A percentile compares a stretch with the other conserved stretches of the same genome.
Conservation (phyloP, 345 rosid genomes). For the Sonneratia caseolaris region DNA sequence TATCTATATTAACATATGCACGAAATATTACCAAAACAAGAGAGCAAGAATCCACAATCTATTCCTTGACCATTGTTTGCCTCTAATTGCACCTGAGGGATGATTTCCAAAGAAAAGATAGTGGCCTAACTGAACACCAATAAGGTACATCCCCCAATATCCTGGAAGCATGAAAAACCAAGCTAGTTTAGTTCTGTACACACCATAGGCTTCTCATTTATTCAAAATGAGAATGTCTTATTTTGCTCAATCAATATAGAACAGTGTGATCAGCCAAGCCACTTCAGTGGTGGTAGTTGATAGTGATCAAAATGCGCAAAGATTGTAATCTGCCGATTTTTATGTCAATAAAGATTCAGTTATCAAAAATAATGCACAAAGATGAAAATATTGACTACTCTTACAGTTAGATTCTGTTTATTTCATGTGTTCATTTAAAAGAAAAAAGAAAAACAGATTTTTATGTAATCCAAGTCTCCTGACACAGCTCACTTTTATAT, state of each 20-base stretch:
- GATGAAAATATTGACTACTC: no score
- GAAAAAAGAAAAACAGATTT: not conserved
- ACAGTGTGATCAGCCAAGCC: not conserved
- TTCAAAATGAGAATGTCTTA: not conserved
- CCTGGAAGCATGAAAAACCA: constrained; percentile 35
- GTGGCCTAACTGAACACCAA: constrained; percentile 68
- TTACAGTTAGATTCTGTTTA: no score
- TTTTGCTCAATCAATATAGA: not conserved
- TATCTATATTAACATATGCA: not conserved
- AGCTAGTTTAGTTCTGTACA: not conserved
- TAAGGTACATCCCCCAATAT: constrained; percentile 90
- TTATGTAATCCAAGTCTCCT: no score
- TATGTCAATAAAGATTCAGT: no score
- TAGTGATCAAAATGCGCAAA: no score
- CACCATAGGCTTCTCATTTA: not conserved
- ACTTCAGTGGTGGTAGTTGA: not conserved
- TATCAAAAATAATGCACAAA: no score
- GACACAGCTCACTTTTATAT: no score
- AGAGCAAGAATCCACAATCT: constrained; percentile 53
- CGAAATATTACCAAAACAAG: constrained; percentile 38
- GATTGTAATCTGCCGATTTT: no score
- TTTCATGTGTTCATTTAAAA: not conserved
- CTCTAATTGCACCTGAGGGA: constrained; percentile 20
- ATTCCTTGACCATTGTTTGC: constrained; percentile 38
- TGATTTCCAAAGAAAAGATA: constrained; percentile 49